Evolutionary conservation across 2,329 filamentous ascomycete species (phyloP).

Genomic region (Talaromyces sp.): DNA sequence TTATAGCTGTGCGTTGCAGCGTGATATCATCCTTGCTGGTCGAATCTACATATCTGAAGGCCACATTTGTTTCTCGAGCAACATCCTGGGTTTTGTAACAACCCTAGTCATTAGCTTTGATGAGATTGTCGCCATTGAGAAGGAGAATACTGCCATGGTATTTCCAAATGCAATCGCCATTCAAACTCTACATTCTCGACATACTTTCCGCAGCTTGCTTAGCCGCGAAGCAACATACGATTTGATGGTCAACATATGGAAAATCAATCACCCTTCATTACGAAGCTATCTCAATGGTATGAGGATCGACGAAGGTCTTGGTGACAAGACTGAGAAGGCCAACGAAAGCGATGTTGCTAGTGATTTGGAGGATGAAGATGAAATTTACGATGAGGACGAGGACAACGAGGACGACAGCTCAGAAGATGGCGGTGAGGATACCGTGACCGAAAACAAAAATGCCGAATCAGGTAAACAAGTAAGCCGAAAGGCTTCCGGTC

Average conservation of each 20-base stretch:
- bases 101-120: slow-evolving; percentile 98
- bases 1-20: slow-evolving; percentile 92
- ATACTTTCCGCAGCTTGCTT: slow-evolving; percentile 92
- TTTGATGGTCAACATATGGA: slow-evolving; percentile 96
- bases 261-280: slow-evolving; percentile 86
- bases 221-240: slow-evolving; percentile 96
- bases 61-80: slow-evolving; percentile 97
- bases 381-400: slow-evolving; percentile 51
- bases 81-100: slow-evolving; percentile 96
- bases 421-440: slow-evolving; percentile 51
- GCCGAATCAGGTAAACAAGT: slow-evolving; percentile 48
- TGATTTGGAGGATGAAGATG: slow-evolving; percentile 71
- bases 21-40: slow-evolving; percentile 91
- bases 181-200: slow-evolving; percentile 88
- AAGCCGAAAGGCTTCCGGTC: slow-evolving; percentile 67
- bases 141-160: slow-evolving; percentile 88
- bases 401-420: slow-evolving; percentile 58
- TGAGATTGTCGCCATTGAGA: slow-evolving; percentile 94
- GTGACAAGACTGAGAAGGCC: slow-evolving; percentile 84
- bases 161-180: slow-evolving; percentile 98
- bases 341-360: slow-evolving; percentile 66
- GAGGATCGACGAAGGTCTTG: slow-evolving; percentile 70
- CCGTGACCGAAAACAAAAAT: slow-evolving; percentile 51
- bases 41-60: slow-evolving; percentile 94
- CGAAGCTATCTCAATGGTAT: slow-evolving; percentile 90